phyloP scores from a whole-genome alignment of 1,284 basidiomycete species.

The Trichosporon asahii region DNA sequence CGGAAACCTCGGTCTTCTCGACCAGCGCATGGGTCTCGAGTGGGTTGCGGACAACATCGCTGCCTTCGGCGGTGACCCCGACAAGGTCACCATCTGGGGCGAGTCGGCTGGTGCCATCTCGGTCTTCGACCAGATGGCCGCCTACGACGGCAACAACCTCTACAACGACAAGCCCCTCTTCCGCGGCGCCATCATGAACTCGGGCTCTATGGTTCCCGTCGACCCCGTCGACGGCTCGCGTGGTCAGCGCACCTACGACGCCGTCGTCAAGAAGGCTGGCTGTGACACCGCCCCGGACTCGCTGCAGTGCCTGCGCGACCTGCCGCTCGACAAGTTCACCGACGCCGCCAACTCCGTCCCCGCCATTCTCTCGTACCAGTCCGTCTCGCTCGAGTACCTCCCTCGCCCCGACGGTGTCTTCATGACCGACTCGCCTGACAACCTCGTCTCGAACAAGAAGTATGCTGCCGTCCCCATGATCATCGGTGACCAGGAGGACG shows the following conservation, averaged over 20 bases:
- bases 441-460: constrained; percentile 10
- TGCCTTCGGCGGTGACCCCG: constrained; percentile 46
- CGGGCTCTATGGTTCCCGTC: constrained; percentile 49
- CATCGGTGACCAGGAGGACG: constrained; percentile 31
- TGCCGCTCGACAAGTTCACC: constrained; percentile 46
- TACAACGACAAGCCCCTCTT: constrained; percentile 53
- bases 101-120: constrained; percentile 58
- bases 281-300: constrained; percentile 51
- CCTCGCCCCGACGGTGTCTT: constrained; percentile 59
- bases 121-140: constrained; percentile 54
- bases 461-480: constrained; percentile 25
- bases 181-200: constrained; percentile 46
- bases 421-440: constrained; percentile 53
- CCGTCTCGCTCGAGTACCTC: constrained; percentile 51
- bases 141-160: constrained; percentile 55
- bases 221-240: constrained; percentile 20
- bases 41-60: constrained; percentile 45
- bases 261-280: constrained; percentile 10
- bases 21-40: constrained; percentile 41
- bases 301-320: constrained; percentile 56
- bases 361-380: constrained; percentile 18
- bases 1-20: constrained; percentile 57
- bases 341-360: constrained; percentile 21
- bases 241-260: constrained; percentile 22
- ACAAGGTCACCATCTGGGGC: constrained; percentile 55